A percentile compares a stretch with the other conserved stretches of the same genome.
phyloP scores from a whole-genome alignment of 768 basidiomycete genomes.

The Boletus edulis region DNA sequence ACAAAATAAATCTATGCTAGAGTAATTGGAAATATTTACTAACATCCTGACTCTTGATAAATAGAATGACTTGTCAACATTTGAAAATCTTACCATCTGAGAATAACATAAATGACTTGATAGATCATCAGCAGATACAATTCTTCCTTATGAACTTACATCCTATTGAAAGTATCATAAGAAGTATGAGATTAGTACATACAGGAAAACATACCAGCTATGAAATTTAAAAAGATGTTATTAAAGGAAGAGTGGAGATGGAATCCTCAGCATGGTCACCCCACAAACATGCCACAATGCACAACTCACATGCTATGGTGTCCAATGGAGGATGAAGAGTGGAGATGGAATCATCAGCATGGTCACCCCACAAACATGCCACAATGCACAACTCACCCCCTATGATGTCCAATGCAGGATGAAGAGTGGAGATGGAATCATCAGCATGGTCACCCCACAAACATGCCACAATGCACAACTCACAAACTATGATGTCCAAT shows the following conservation, averaged over 20 bases:
- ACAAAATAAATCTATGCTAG: neutral
- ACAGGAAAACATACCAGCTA: neutral
- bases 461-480: no score
- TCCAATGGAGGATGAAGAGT: neutral
- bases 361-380: no score
- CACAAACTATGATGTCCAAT: no score
- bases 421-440: no score
- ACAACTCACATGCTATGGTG: neutral
- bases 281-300: neutral
- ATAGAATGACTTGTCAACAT: neutral
- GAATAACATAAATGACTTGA: neutral
- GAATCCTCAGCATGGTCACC: no score
- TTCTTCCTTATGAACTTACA: neutral
- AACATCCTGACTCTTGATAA: neutral
- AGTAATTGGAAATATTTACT: neutral
- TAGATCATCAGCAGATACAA: neutral
- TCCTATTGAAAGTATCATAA: neutral
- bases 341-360: no score
- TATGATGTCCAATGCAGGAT: no score
- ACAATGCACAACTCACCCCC: no score
- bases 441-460: no score
- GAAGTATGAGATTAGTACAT: neutral
- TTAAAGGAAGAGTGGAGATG: no score
- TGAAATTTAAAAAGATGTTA: neutral
- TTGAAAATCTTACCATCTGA: neutral